Percentiles rank a stretch among this genome's conserved stretches.
Evolutionary conservation across 1,284 basidiomycete genomes (phyloP).

Genomic region (Coniophora puteana): DNA sequence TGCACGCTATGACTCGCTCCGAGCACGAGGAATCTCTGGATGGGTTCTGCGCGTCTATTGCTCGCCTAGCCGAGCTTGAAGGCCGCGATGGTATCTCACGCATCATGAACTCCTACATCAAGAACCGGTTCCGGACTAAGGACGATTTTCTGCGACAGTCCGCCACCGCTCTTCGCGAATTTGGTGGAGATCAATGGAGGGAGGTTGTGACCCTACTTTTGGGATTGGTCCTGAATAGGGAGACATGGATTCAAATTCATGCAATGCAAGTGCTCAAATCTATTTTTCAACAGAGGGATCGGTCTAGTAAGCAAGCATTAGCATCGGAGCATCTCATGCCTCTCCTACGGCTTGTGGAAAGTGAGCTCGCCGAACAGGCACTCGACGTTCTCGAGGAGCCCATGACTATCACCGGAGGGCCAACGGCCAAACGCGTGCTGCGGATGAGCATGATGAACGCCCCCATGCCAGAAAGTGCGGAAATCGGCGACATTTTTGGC

Average conservation of each 20-base stretch:
- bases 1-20: slow-evolving; percentile 74
- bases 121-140: slow-evolving; percentile 85
- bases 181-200: slow-evolving; percentile 65
- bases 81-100: slow-evolving; percentile 75
- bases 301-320: slow-evolving; percentile 68
- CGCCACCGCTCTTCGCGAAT: slow-evolving; percentile 80
- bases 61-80: slow-evolving; percentile 67
- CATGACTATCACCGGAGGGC: slow-evolving; percentile 72
- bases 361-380: slow-evolving; percentile 81
- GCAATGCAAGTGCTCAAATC: slow-evolving; percentile 88
- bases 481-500: slow-evolving; percentile 76
- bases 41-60: slow-evolving; percentile 75
- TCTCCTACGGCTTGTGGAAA: slow-evolving; percentile 80
- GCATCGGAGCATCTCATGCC: slow-evolving; percentile 91
- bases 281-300: slow-evolving; percentile 82
- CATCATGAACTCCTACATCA: slow-evolving; percentile 88
- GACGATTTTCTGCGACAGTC: slow-evolving; percentile 95
- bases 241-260: slow-evolving; percentile 81
- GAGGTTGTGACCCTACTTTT: slow-evolving; percentile 81
- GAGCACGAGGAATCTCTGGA: slow-evolving; percentile 59
- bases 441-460: slow-evolving; percentile 78
- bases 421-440: slow-evolving; percentile 79
- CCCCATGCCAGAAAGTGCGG: slow-evolving; percentile 38
- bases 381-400: slow-evolving; percentile 92
- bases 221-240: slow-evolving; percentile 81